Conservation (phyloP, 1,284 basidiomycete species). For the Vanrija pseudolonga region DNA sequence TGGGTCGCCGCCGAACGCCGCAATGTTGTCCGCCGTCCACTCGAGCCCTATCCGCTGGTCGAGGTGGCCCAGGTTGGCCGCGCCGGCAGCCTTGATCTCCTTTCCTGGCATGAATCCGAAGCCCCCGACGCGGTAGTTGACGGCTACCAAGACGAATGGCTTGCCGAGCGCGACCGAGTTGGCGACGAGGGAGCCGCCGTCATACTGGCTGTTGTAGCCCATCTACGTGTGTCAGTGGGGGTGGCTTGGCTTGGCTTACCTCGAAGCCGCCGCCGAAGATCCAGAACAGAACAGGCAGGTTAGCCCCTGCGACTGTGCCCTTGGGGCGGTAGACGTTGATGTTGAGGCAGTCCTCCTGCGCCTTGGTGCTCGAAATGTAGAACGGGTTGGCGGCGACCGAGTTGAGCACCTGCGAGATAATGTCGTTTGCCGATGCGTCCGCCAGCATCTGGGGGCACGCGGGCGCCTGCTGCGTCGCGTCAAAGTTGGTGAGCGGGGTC, state of each 20-base stretch:
- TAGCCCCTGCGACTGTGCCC: slow-evolving; percentile 16
- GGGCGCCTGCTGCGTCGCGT: slow-evolving; percentile 2
- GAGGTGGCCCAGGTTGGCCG: slow-evolving; percentile 56
- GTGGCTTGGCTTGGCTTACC: not conserved
- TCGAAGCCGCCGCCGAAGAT: slow-evolving; percentile 34
- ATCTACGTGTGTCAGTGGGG: slow-evolving; percentile 3
- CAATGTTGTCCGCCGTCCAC: slow-evolving; percentile 42
- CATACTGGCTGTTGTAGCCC: slow-evolving; percentile 19
- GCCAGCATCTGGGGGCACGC: slow-evolving; percentile 14
- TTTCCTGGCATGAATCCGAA: slow-evolving; percentile 51
- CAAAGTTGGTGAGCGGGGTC: slow-evolving; percentile 23
- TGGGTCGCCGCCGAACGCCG: slow-evolving; percentile 43
- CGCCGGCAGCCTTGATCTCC: slow-evolving; percentile 53
- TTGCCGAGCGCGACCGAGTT: slow-evolving; percentile 19
- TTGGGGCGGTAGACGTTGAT: slow-evolving; percentile 23
- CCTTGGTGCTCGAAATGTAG: slow-evolving; percentile 6
- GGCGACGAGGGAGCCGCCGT: slow-evolving; percentile 8
- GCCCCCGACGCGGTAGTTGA: slow-evolving; percentile 56
- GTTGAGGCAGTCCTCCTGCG: slow-evolving; percentile 25
- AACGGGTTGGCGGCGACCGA: not conserved
- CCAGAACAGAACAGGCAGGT: slow-evolving; percentile 36
- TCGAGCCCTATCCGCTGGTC: slow-evolving; percentile 38
- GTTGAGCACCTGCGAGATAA: not conserved
- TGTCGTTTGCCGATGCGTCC: not conserved
- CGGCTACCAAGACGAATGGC: slow-evolving; percentile 57